Percentiles rank a stretch among this genome's conserved stretches.
Conservation (phyloP, 768 basidiomycete species). For the Leccinum sublutescens region DNA sequence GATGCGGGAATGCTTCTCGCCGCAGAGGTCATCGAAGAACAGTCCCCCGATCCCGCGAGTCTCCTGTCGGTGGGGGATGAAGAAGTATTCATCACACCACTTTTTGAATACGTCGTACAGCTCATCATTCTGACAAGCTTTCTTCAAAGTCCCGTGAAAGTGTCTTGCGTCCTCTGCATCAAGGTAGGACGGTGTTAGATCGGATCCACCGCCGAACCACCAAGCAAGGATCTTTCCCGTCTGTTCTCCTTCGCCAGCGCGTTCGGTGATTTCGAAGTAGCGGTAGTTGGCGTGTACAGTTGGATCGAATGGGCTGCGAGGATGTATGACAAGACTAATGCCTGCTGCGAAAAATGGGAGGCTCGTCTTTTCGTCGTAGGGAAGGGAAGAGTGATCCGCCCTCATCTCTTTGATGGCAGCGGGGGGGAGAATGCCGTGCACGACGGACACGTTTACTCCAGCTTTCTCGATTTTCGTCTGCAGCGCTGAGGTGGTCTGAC, state of each 20-base stretch:
- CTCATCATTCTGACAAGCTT: conserved; percentile 68
- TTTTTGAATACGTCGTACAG: conserved; percentile 83
- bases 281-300: conserved; percentile 97
- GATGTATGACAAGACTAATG: conserved; percentile 90
- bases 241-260: conserved; percentile 33
- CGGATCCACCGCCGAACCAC: conserved; percentile 99
- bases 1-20: conserved; percentile 63
- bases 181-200: conserved; percentile 92
- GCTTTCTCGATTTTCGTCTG: conserved; percentile 84
- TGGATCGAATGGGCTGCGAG: conserved; percentile 88
- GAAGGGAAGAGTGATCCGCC: conserved; percentile 80
- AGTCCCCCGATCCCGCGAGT: conserved; percentile 89
- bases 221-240: conserved; percentile 70
- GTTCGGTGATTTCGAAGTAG: conserved; percentile 89
- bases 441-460: conserved; percentile 92
- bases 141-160: conserved; percentile 80
- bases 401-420: conserved; percentile 93
- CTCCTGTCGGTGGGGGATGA: conserved; percentile 84
- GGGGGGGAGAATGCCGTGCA: conserved; percentile 85
- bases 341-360: conserved; percentile 95
- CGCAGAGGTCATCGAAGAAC: conserved; percentile 93
- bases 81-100: conserved; percentile 99
- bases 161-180: conserved; percentile 83
- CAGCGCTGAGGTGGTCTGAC: conserved; percentile 33
- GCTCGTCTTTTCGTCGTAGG: conserved; percentile 55